Evolutionary conservation across 140 eudicot genomes (phyloP), one percentile per base, ranked within the genome.

Genomic region (Artemisia princeps): DNA sequence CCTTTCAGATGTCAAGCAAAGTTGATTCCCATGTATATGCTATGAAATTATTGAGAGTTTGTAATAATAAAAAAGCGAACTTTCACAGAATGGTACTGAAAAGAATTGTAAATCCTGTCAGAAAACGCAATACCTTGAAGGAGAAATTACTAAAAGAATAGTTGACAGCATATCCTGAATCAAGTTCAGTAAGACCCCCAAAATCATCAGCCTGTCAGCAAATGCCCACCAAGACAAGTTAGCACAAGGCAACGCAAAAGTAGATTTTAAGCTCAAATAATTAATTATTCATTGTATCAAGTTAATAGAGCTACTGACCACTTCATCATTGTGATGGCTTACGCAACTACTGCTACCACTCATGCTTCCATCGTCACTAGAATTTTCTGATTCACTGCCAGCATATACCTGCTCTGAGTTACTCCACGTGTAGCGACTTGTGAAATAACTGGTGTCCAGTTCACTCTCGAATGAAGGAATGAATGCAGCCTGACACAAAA

Each of bases 141-240:
- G 97, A 91, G 79, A 91, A 91, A 78, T 91, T 91, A 70, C 96
- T 91, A 67, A 91, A 91, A 65, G 97, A 85, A 69, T 91, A 87
- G 79, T 91, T 80, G 65, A 85, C 84, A 33, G 82, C 72, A 67
- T 80, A 75, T 68, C 84, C 83, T 0, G 97, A 79, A 19, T 87
- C 97, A 68, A 83, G 83, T 72, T 85, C 97, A 5, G 87, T 68
- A 28, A 83, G 78, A 55, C 96, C 94, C 28, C 74, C 81, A 78
- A 80, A 85, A 48, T 91, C 96, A 81, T 87, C 95, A 48, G 84
- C 96, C 89, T 87, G 84, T 52, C 19, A 28, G 24, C 17, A 42
- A 28, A 28, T 16, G 23, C 24, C 48, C 6, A 33, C 65, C 20
- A 64, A 24, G 23, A 51, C 24, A 26, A 22, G 48, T 49, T 40